Evolutionary conservation across 2,329 filamentous ascomycete genomes (phyloP), one percentile per base, ranked within the genome.

Genomic region (Acrodontium crateriforme): DNA sequence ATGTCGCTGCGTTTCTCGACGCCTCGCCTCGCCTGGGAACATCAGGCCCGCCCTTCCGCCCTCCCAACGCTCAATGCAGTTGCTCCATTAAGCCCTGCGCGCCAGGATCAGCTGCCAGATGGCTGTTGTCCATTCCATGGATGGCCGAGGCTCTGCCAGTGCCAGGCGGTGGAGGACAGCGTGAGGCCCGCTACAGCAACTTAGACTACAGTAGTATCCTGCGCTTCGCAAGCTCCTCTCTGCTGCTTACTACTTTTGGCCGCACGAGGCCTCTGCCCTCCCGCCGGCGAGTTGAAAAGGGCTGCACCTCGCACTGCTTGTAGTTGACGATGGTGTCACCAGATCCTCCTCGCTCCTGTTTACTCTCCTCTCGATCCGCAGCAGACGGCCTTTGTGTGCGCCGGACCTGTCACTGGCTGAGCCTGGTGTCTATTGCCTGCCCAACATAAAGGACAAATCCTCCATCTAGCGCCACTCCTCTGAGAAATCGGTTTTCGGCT

Each of bases 61-160:
- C 28, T 29, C 30, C 37, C 39, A 29, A 41, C 35, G 37, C 44
- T 38, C 35, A 34, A 46, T 42, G 33, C 34, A 43, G 38, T 17
- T 31, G 23, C 34, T 27, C 36, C 33, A 37, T 41, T 28, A 32
- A 35, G 36, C 39, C 43, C 45, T 47, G 41, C 38, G 36, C 15
- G 46, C 52, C 46, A 44, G 55, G 53, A 53, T 56, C 44, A 45
- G 44, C 45, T 47, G 48, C 49, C 44, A 47, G 39, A n/a, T n/a
- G n/a, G n/a, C n/a, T n/a, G n/a, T n/a, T n/a, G n/a, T n/a, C n/a
- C n/a, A n/a, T n/a, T n/a, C n/a, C n/a, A n/a, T n/a, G n/a, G n/a
- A n/a, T n/a, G n/a, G n/a, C n/a, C n/a, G n/a, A n/a, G n/a, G n/a
- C n/a, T n/a, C n/a, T n/a, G n/a, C n/a, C n/a, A n/a, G n/a, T n/a